Conservation (phyloP, 2,329 filamentous ascomycete species). For the Colletotrichum acutatum region DNA sequence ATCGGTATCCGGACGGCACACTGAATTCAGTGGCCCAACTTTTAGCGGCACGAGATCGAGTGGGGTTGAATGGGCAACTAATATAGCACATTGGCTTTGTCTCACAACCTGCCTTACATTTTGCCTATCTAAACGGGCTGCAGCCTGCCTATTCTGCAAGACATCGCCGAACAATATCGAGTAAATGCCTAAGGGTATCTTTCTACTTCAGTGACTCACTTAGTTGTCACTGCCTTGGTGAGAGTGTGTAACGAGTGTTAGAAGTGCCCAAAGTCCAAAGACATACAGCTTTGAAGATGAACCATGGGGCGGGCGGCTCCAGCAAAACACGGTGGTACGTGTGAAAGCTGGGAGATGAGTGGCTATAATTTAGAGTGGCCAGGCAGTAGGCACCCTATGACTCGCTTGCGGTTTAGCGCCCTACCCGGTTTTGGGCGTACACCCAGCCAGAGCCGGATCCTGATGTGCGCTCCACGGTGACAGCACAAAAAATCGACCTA, state of each 20-base stretch:
- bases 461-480: conserved; percentile 19
- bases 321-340: conserved; percentile 8
- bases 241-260: not conserved
- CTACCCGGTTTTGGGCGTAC: conserved; percentile 25
- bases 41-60: conserved; percentile 2
- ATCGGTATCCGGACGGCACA: not conserved
- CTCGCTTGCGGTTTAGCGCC: conserved; percentile 35
- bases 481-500: conserved; percentile 33
- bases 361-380: not conserved
- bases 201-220: not conserved
- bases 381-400: conserved; percentile 22
- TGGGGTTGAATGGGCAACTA: conserved; percentile 20
- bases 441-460: conserved; percentile 28
- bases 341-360: not conserved
- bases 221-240: not conserved
- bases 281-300: not conserved
- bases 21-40: conserved; percentile 5
- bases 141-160: not conserved
- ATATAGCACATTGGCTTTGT: conserved; percentile 22
- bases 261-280: not conserved
- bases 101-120: not conserved
- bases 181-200: not conserved
- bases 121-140: not conserved
- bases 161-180: not conserved
- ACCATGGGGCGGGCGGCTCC: conserved; percentile 9